Evolutionary conservation across 345 rosid genomes (phyloP).

Genomic region (Geranium brycei): DNA sequence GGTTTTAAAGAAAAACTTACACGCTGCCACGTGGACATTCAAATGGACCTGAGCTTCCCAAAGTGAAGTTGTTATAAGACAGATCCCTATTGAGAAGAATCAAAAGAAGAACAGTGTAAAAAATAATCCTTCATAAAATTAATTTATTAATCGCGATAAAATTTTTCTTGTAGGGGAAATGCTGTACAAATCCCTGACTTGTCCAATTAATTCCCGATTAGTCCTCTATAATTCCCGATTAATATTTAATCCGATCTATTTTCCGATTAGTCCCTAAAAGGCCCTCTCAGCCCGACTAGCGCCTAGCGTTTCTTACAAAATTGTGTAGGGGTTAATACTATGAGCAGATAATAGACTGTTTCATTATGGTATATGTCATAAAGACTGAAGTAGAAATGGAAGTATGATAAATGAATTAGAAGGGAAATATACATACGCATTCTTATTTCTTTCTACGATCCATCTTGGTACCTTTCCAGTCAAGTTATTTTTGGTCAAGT

Average conservation of each 20-base stretch:
- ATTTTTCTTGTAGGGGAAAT: background rate
- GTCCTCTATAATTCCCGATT: no score
- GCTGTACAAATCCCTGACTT: no score
- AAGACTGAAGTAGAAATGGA: constrained; percentile 1
- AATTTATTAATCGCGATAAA: background rate
- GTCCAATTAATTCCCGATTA: no score
- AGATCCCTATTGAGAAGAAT: constrained; percentile 47
- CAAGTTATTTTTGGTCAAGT: constrained; percentile 61
- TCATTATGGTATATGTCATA: background rate
- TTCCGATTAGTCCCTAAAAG: no score
- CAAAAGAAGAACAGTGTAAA: background rate
- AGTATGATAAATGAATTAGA: constrained; percentile 1
- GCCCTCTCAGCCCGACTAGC: no score
- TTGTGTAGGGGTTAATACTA: no score
- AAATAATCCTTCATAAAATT: background rate
- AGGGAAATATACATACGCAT: constrained; percentile 34
- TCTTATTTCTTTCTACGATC: constrained; percentile 46
- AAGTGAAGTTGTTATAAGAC: constrained; percentile 63
- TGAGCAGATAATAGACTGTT: no score
- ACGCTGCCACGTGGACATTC: constrained; percentile 48
- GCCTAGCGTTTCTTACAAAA: no score
- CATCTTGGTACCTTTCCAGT: constrained; percentile 52
- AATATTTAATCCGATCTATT: no score
- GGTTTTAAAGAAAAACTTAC: constrained; percentile 33
- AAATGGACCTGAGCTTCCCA: constrained; percentile 39